Conservation (phyloP, 306 rosid species). For the Fragaria vesca region DNA sequence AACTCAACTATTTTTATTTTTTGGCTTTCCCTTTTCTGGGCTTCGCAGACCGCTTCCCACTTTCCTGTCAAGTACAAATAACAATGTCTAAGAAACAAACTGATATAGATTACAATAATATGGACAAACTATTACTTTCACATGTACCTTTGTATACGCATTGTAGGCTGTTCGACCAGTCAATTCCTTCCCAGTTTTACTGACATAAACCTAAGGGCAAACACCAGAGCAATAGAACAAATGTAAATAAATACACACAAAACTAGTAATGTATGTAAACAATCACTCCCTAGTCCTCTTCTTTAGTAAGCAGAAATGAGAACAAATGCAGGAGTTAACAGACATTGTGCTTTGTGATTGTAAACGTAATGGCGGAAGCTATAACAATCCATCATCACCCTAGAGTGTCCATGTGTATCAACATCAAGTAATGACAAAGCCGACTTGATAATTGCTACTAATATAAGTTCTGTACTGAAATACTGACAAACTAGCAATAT, state of each 20-base stretch:
- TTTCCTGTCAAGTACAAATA: constrained; percentile 53
- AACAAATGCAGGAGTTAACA: background rate
- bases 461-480: background rate
- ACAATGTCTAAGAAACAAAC: constrained; percentile 18
- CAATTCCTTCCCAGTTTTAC: constrained; percentile 65
- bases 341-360: background rate
- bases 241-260: background rate
- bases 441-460: constrained; percentile 7
- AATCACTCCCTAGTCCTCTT: background rate
- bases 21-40: constrained; percentile 45
- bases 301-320: background rate
- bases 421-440: background rate
- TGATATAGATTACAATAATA: background rate
- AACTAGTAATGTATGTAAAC: background rate
- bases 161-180: constrained; percentile 63
- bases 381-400: background rate
- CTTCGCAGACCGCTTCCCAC: constrained; percentile 47
- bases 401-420: constrained; percentile 3
- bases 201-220: constrained; percentile 66
- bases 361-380: background rate
- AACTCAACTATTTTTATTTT: background rate
- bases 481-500: background rate
- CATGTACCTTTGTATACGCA: constrained; percentile 59
- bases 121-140: constrained; percentile 9
- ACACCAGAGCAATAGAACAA: constrained; percentile 24